These are phyloP conservation scores for Musa troglodytarum DNA, from an alignment of 176 grass and related monocot species.

Conservation along the genomic window DNA sequence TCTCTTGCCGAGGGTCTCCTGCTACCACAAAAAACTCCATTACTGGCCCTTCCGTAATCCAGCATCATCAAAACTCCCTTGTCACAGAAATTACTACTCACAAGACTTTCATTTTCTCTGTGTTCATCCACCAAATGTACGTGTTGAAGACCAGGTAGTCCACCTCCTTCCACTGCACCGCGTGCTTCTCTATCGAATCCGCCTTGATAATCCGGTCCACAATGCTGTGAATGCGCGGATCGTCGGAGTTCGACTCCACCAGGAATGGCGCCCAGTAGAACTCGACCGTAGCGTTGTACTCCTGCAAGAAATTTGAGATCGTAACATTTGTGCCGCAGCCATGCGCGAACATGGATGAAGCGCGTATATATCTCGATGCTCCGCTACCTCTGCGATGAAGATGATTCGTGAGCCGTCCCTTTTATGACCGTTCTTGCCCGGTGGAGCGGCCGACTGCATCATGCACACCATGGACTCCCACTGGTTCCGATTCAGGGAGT, in stretches of 20 bases:
- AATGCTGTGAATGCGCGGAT: slow-evolving; percentile 67
- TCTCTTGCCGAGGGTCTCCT: slow-evolving; percentile 40
- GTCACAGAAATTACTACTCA: not conserved
- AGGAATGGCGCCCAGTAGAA: slow-evolving; percentile 95
- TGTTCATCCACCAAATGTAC: slow-evolving; percentile 16
- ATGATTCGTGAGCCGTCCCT: not conserved
- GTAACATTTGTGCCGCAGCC: too few relatives aligned
- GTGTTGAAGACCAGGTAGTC: slow-evolving; percentile 10
- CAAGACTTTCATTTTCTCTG: not conserved
- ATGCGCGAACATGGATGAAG: too few relatives aligned
- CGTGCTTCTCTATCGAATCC: slow-evolving; percentile 6
- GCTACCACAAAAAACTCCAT: too few relatives aligned
- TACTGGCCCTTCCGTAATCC: too few relatives aligned
- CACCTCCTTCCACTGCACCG: slow-evolving; percentile 4
- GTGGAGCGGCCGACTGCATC: slow-evolving; percentile 4
- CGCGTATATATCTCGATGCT: too few relatives aligned
- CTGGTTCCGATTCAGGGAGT: slow-evolving; percentile 16
- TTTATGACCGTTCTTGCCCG: not conserved
- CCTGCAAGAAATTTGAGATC: slow-evolving; percentile 17
- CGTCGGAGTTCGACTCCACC: slow-evolving; percentile 69
- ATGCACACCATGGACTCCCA: slow-evolving; percentile 20
- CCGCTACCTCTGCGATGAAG: not conserved
- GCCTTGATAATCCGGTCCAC: not conserved
- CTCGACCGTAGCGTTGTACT: slow-evolving; percentile 60
- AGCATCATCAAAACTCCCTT: too few relatives aligned